phyloP scores from a whole-genome alignment of 1,284 basidiomycete genomes.

The Volvariella surrecta region DNA sequence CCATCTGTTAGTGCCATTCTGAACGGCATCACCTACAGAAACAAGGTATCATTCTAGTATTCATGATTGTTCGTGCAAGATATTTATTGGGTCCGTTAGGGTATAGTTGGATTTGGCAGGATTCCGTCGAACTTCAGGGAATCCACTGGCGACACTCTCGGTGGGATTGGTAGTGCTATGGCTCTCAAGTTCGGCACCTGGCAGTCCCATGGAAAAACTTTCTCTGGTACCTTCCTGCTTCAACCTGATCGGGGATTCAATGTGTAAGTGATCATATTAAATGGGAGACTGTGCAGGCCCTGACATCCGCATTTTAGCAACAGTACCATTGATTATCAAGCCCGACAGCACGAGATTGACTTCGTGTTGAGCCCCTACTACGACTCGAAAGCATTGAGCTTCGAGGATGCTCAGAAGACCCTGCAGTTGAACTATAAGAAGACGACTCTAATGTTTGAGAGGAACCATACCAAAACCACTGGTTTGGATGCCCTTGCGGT shows the following conservation, averaged over 20 bases:
- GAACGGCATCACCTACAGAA: conserved; percentile 19
- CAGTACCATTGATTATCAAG: conserved; percentile 50
- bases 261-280: too few species aligned
- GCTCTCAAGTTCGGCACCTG: conserved; percentile 27
- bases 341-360: conserved; percentile 46
- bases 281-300: too few species aligned
- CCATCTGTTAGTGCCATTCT: too few species aligned
- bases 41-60: conserved; percentile 16
- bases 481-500: conserved; percentile 64
- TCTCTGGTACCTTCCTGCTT: conserved; percentile 45
- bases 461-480: conserved; percentile 39
- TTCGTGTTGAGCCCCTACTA: conserved; percentile 55
- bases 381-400: conserved; percentile 34
- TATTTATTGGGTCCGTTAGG: conserved; percentile 13
- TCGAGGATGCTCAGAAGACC: conserved; percentile 43
- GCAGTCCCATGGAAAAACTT: conserved; percentile 57
- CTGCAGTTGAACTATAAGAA: conserved; percentile 42
- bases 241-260: conserved; percentile 50
- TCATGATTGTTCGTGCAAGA: not conserved
- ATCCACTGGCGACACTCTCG: conserved; percentile 31
- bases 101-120: conserved; percentile 32
- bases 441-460: conserved; percentile 51
- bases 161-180: conserved; percentile 33
- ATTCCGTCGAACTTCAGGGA: conserved; percentile 31
- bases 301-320: too few species aligned